Base-by-base conservation (phyloP, 2,329 filamentous ascomycete species). In the Claviceps citrina region DNA sequence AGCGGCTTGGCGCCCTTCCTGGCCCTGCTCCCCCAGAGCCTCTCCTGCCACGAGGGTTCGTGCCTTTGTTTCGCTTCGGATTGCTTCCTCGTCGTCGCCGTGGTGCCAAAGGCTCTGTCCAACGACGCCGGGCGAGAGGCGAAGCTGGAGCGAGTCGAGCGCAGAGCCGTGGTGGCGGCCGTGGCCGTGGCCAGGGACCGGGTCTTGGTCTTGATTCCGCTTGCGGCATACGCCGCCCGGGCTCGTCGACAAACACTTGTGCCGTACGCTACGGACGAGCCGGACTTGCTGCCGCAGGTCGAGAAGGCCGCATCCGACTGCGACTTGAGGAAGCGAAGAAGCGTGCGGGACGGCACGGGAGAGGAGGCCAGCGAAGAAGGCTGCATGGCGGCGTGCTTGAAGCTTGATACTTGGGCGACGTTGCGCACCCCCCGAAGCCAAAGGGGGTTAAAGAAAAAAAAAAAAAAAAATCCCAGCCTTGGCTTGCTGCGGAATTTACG, bases 311-410 rank as follows among this genome's bases (percentile, higher is more conserved):
- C 65, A 49, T 81, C 71, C 47, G 81, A 76, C 57, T 87, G 83
- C 40, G 67, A 73, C 48, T 76, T 77, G 46, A 91, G 68, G 57
- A 84, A 89, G 49, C 76, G 77, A 46, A 91, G 66, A 16, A 89
- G 71, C 43, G 58, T 64, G 47, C 59, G 60, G 38, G 71, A 76
- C 20, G 72, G 72, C 38, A 67, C 70, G 36, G 65, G 62, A 31
- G 55, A 45, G 46, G 57, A n/a, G n/a, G n/a, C n/a, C n/a, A n/a
- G 61, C 51, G 66, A 50, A 47, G 58, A 54, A 44, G 61, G 58
- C 47, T 63, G 63, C 66, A 73, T 73, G 46, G 52, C 60, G 22
- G n/a, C n/a, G n/a, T n/a, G n/a, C n/a, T n/a, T n/a, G n/a, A n/a
- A n/a, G n/a, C n/a, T n/a, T n/a, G n/a, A n/a, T n/a, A n/a, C n/a